Conservation (phyloP, 2,329 filamentous ascomycete genomes). For the Rachicladosporium sp. region DNA sequence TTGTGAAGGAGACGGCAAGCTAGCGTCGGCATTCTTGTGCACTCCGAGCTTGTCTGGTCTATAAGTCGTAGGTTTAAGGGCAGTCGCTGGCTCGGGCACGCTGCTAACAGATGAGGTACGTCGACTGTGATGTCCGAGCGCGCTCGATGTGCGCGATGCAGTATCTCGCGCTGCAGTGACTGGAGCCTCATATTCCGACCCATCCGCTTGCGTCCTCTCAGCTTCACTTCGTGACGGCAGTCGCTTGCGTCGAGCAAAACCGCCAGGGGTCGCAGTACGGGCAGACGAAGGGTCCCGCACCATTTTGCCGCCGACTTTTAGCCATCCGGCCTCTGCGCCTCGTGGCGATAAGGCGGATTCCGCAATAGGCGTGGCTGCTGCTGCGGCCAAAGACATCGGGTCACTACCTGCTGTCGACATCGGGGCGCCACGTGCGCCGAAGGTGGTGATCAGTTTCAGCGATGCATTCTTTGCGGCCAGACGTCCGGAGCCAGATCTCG, state of each 20-base stretch:
- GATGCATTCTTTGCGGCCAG: constrained; percentile 67
- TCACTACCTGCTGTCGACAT: constrained; percentile 48
- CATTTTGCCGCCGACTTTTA: constrained; percentile 18
- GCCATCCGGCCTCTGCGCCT: constrained; percentile 28
- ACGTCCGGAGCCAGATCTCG: constrained; percentile 36
- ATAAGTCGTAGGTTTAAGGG: constrained; percentile 12
- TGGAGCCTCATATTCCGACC: constrained; percentile 43
- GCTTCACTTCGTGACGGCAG: constrained; percentile 49
- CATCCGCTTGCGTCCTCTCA: constrained; percentile 41
- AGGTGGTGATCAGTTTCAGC: constrained; percentile 83
- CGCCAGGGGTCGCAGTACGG: constrained; percentile 46
- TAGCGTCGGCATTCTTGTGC: constrained; percentile 21
- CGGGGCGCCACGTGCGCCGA: constrained; percentile 52
- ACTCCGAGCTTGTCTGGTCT: constrained; percentile 10
- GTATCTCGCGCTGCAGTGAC: constrained; percentile 50
- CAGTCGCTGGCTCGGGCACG: constrained; percentile 16
- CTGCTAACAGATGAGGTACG: constrained; percentile 14
- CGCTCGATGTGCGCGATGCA: constrained; percentile 5
- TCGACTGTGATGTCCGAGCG: constrained; percentile 6
- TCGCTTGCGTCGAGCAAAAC: constrained; percentile 47
- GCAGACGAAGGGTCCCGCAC: constrained; percentile 36
- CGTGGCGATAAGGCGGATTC: constrained; percentile 55
- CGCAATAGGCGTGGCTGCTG: constrained; percentile 77
- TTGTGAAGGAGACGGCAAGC: constrained; percentile 56
- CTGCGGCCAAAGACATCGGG: constrained; percentile 29